Conservation (phyloP, 768 basidiomycete species). For the Mycena amicta region DNA sequence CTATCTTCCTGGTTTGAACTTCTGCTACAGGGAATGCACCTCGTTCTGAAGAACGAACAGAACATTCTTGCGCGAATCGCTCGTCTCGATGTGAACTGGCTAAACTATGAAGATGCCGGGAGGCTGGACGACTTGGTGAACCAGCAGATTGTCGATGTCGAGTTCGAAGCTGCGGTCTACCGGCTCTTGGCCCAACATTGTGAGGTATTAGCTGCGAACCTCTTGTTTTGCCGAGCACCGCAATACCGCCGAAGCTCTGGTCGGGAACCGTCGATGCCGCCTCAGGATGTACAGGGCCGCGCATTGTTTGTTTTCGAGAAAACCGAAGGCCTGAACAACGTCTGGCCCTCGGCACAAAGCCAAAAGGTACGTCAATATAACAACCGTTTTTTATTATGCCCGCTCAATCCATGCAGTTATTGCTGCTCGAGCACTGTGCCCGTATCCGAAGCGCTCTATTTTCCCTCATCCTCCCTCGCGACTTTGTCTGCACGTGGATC, state of each 20-base stretch:
- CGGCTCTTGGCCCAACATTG: background rate
- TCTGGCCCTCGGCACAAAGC: conserved; percentile 8
- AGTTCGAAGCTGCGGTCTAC: conserved; percentile 13
- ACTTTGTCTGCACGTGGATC: conserved; percentile 9
- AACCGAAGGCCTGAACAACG: conserved; percentile 7
- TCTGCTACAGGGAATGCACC: conserved; percentile 11
- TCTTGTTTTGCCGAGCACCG: conserved; percentile 7
- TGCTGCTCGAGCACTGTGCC: conserved; percentile 8
- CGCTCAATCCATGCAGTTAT: background rate
- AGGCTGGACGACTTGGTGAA: background rate
- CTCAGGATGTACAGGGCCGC: conserved; percentile 6
- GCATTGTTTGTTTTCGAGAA: conserved; percentile 13
- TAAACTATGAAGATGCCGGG: background rate
- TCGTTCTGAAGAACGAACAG: background rate
- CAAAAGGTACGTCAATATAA: background rate
- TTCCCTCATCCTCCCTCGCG: background rate
- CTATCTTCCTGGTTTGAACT: background rate
- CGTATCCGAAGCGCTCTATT: conserved; percentile 14
- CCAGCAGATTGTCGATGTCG: conserved; percentile 3
- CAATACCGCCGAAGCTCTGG: background rate
- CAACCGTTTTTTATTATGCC: background rate
- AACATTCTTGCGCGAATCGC: conserved; percentile 9
- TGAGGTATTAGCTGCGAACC: background rate
- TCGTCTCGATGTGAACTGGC: conserved; percentile 13
- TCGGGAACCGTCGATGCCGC: background rate